Conservation (phyloP, 305 asterid species). For the Petunia hybrid region DNA sequence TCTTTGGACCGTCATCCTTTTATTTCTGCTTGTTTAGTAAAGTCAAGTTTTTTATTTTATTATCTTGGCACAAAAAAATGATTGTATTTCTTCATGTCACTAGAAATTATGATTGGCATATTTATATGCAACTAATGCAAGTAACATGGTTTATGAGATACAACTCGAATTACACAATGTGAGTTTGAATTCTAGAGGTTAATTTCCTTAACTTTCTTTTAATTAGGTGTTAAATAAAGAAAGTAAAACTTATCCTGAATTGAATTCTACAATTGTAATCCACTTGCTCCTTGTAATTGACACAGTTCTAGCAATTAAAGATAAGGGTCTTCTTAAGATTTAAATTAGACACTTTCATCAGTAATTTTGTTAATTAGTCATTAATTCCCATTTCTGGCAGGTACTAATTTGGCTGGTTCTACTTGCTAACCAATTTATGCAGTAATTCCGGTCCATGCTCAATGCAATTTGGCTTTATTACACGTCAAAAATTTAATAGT, state of each 20-base stretch:
- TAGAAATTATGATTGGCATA: not conserved
- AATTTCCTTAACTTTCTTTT: too few species aligned
- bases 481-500: not conserved
- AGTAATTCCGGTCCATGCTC: not conserved
- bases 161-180: not conserved
- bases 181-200: not conserved
- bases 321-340: not conserved
- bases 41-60: too few species aligned
- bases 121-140: not conserved
- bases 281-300: too few species aligned
- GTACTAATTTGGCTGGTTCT: not conserved
- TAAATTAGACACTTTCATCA: not conserved
- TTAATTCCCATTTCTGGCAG: not conserved
- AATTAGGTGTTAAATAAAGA: not conserved
- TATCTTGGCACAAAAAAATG: not conserved
- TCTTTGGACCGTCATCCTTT: too few species aligned
- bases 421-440: not conserved
- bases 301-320: not conserved
- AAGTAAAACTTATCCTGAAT: too few species aligned
- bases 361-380: not conserved
- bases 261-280: too few species aligned
- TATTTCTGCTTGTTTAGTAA: too few species aligned
- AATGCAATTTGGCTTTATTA: too few species aligned
- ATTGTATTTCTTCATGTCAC: not conserved
- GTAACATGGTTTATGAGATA: conserved; percentile 10